Percentiles rank a stretch among this genome's conserved stretches.
Evolutionary conservation across 768 basidiomycete genomes (phyloP).

Genomic region (Pulveroboletus sp.): DNA sequence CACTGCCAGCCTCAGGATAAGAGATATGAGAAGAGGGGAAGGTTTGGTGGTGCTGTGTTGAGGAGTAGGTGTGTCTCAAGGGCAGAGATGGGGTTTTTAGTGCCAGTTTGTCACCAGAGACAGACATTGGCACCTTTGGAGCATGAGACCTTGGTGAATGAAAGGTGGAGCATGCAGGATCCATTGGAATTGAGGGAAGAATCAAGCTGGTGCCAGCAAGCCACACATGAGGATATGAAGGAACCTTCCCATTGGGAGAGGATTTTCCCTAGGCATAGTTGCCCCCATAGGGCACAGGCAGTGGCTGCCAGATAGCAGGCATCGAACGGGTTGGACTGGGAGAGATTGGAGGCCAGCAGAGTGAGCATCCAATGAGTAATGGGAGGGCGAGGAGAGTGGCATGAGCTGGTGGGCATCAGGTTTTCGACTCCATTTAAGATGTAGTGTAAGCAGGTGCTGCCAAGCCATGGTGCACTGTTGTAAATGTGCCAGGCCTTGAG

Average conservation of each 20-base stretch:
- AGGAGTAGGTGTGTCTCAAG: slow-evolving; percentile 9
- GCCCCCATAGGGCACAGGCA: not conserved
- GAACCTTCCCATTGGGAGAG: too few relatives aligned
- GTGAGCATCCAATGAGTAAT: not conserved
- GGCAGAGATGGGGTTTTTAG: slow-evolving; percentile 16
- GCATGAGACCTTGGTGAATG: slow-evolving; percentile 12
- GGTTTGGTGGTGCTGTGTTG: not conserved
- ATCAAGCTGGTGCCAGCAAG: not conserved
- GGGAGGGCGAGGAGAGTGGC: not conserved
- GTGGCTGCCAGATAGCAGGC: not conserved
- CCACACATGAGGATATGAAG: too few relatives aligned
- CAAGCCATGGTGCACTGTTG: not conserved
- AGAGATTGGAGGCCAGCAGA: not conserved
- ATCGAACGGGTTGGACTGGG: not conserved
- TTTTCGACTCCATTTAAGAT: not conserved
- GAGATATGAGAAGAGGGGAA: not conserved
- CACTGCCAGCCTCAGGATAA: not conserved
- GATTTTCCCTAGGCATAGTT: too few relatives aligned
- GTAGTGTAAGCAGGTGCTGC: not conserved
- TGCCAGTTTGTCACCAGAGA: slow-evolving; percentile 28
- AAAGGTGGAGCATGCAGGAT: not conserved
- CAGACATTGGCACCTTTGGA: slow-evolving; percentile 30
- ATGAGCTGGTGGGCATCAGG: not conserved
- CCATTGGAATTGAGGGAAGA: not conserved
- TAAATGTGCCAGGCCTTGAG: not conserved